Evolutionary conservation across 2,329 filamentous ascomycete species (phyloP), one percentile per base, ranked within the genome.

Genomic region (Zarea fungicola): DNA sequence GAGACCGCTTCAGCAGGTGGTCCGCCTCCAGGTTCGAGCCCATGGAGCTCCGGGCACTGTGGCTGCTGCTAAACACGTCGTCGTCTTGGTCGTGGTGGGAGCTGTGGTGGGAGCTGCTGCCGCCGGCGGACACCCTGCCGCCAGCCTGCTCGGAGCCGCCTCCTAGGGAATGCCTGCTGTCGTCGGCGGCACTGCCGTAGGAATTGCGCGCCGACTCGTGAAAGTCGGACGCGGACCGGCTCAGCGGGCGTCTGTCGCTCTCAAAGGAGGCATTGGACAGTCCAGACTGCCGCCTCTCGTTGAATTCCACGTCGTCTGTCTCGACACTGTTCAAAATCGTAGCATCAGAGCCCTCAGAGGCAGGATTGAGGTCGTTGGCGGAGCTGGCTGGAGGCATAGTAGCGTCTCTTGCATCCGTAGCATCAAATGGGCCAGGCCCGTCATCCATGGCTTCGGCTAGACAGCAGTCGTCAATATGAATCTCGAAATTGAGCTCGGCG

Each of bases 51-150:
- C 77, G 73, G 2, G 72, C 74, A 61, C 73, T 83, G 64, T 69
- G 71, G 55, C 77, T 76, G 62, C 77, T 81, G 62, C 77, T 81
- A 58, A 83, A 82, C 16, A 82, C 74, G 43, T 81, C 77, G 55
- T 80, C 76, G 19, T 79, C 76, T 36, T 68, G 66, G 25, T 73
- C 74, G 51, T 77, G 69, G 46, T 75, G 75, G 1, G 74, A 78
- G 60, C 73, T 75, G 51, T 77, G 69, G 46, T 75, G 75, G 1
- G 74, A 78, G 60, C 73, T 75, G 58, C 66, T 73, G 40, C 42
- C 42, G 7, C 42, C 35, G 10, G 23, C 31, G n/a, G 42, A 51
- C 6, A 19, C 35, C 16, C 40, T 32, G 23, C 34, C 35, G 3
- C 29, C 29, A 16, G 35, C 22, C n/a, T 39, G n/a, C 16, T 50